Base-by-base conservation (phyloP, 2,329 filamentous ascomycete genomes). In the Dothideomycetes sp. region DNA sequence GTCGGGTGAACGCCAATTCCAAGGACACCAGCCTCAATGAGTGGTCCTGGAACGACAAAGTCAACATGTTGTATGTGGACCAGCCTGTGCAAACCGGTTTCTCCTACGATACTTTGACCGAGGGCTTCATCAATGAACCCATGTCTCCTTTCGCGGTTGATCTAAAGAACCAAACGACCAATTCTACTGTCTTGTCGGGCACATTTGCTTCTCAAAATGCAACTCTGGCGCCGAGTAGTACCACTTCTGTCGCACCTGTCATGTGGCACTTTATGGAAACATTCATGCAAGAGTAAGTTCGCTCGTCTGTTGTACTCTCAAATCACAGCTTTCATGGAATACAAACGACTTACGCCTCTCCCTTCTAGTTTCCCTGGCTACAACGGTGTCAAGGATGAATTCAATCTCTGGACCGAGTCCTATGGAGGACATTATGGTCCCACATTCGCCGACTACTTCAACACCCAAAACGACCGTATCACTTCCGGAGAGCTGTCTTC, bases 381-480 rank as follows among this genome's bases (percentile, higher is more conserved):
- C 10, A 2, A 11, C 7, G 35, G 35, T 3, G 9, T 27, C 9
- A 38, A 31, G 10, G n/a, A 23, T 11, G 30, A 24, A 19, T 31
- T 38, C 8, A 38, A 11, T 9, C 29, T 38, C 4, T 38, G 27
- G 35, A 27, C 22, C 12, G 35, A 38, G 27, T 38, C 35, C n/a
- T 38, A 38, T 4, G 27, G 35, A n/a, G 35, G 35, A 3, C 27
- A 38, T 8, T 38, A n/a, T 18, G 25, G 22, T 4, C 27, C 35
- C 4, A 31, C 35, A 4, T 38, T 38, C 20, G 19, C 35, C 27
- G 27, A 38, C 11, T 62, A 64, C 44, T 70, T 70, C 41, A 66
- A 78, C 50, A 53, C 70, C 38, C 77, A 84, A 58, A 85, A 85
- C 49, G 57, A 63, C 6, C 64, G 64, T 35, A 70, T 73, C 17